Evolutionary conservation across 2,329 filamentous ascomycete species (phyloP), one percentile per base, ranked within the genome.

Genomic region (Monilinia aucupariae): DNA sequence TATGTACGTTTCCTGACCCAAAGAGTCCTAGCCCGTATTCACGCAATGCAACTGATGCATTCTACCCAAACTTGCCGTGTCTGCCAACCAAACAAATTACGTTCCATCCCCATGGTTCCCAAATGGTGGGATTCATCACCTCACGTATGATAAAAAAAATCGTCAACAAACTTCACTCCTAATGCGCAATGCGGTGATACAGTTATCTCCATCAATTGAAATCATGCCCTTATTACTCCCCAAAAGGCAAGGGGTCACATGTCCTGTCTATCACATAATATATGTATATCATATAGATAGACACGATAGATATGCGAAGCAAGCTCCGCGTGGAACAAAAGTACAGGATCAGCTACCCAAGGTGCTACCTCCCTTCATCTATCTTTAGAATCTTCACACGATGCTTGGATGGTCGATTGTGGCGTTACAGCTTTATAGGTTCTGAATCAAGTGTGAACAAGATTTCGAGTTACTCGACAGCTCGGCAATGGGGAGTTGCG

Each of bases 401-500:
- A 47, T 25, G 12, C 53, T 34, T 25, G 30, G 22, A 47, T 13
- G 25, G 5, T n/a, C 41, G 54, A 32, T 56, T 43, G 54, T 56
- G 54, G 39, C 54, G 54, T 17, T 22, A 13, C 25, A 39, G 4
- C 15, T 51, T 17, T 10, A 60, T 60, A 59, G 56, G 32, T 51
- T 30, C 10, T 32, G 4, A 37, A 30, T 49, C 30, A 8, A 27
- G n/a, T 37, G 45, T 25, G 55, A 27, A 59, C 22, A 20, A 39
- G 45, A 49, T 59, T 39, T 59, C 30, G 22, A 59, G n/a, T 56
- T 32, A 45, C 30, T 13, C 55, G 8, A 27, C 45, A 56, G 25
- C 54, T 56, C 54, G 54, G 54, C n/a, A 56, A 56, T 22, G 17
- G 54, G 12, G 30, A 32, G 30, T 51, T 51, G 30, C 49, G 49